phyloP scores from a whole-genome alignment of 2,329 filamentous ascomycete species.

The Didymella exigua region DNA sequence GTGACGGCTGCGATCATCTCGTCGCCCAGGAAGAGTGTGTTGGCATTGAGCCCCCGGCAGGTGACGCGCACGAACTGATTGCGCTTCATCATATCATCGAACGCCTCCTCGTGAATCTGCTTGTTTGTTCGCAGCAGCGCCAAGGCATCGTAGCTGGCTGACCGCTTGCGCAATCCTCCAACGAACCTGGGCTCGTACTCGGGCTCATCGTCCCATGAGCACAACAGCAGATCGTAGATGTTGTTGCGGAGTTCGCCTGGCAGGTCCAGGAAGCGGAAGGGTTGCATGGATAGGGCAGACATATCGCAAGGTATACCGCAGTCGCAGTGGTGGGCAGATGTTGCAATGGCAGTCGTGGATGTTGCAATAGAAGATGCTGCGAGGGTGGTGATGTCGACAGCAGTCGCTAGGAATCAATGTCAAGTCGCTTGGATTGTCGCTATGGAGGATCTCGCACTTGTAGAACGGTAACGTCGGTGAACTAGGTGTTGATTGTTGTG shows the following conservation, averaged over 20 bases:
- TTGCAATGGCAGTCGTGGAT: not conserved
- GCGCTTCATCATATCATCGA: conserved; percentile 36
- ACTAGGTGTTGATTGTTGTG: conserved; percentile 14
- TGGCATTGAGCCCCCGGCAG: conserved; percentile 29
- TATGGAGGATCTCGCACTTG: conserved; percentile 27
- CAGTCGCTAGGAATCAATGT: conserved; percentile 14
- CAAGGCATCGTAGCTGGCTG: conserved; percentile 25
- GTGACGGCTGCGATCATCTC: conserved; percentile 29
- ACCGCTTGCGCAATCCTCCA: conserved; percentile 27
- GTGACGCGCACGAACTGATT: conserved; percentile 36
- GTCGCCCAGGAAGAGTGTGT: conserved; percentile 27
- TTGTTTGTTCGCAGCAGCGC: conserved; percentile 34
- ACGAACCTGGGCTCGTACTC: conserved; percentile 22
- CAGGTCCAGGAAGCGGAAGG: conserved; percentile 36
- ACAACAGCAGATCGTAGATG: conserved; percentile 33
- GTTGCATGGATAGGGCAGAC: conserved; percentile 22
- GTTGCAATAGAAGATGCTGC: conserved; percentile 9
- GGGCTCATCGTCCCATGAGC: conserved; percentile 32
- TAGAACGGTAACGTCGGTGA: conserved; percentile 21
- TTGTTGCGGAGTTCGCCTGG: conserved; percentile 36
- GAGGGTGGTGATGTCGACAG: not conserved
- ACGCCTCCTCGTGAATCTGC: conserved; percentile 36
- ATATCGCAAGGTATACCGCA: conserved; percentile 7
- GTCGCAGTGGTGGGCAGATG: not conserved
- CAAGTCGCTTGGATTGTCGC: conserved; percentile 20